Conservation (phyloP, 345 rosid genomes). For the Salix udensis region DNA sequence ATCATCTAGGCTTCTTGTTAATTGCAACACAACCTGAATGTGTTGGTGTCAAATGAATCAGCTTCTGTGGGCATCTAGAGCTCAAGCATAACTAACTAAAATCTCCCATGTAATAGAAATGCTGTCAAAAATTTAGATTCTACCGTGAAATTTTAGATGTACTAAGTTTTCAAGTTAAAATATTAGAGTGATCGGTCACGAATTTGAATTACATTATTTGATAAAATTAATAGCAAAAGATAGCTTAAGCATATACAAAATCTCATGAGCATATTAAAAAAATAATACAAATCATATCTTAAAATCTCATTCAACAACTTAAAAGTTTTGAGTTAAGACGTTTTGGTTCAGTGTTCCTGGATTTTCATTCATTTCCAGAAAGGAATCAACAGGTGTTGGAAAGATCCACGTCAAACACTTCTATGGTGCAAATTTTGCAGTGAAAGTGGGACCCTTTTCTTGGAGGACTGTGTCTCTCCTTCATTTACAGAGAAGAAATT, state of each 20-base stretch:
- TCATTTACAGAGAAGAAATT: background rate
- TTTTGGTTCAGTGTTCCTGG: background rate
- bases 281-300: too few species aligned
- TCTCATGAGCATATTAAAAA: too few species aligned
- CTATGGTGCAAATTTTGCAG: conserved; percentile 1
- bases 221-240: too few species aligned
- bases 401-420: conserved; percentile 1
- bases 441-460: background rate
- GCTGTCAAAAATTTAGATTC: too few species aligned
- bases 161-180: too few species aligned
- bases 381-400: background rate
- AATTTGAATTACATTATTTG: too few species aligned
- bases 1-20: background rate
- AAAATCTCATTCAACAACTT: too few species aligned
- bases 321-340: background rate
- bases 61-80: background rate
- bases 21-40: conserved; percentile 8
- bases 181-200: too few species aligned
- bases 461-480: conserved; percentile 3
- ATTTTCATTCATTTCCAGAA: background rate
- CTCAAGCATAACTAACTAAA: background rate
- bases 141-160: too few species aligned
- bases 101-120: background rate
- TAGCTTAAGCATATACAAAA: too few species aligned
- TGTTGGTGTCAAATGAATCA: conserved; percentile 10